These are phyloP conservation scores for Tulasnella sp. DNA, from an alignment of 768 basidiomycete species.

Conservation along the genomic window DNA sequence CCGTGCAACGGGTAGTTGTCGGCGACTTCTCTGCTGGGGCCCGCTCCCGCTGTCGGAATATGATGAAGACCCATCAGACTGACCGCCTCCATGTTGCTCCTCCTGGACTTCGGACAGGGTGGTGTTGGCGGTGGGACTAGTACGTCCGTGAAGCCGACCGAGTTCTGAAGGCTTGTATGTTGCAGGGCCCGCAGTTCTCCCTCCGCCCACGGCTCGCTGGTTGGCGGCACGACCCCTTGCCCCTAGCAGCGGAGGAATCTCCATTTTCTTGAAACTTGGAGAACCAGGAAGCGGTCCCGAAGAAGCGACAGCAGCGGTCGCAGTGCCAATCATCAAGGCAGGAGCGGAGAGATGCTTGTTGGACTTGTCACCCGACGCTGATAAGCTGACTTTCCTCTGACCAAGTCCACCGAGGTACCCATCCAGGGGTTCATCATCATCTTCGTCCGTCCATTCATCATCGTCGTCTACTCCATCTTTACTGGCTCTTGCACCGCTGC, in stretches of 20 bases:
- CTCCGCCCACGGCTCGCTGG: background rate
- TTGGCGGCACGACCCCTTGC: background rate
- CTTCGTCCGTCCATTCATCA: conserved; percentile 79
- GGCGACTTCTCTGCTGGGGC: conserved; percentile 48
- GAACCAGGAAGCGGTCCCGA: conserved; percentile 40
- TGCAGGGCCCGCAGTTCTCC: background rate
- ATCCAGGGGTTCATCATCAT: conserved; percentile 55
- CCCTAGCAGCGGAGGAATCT: background rate
- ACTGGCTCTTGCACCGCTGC: conserved; percentile 63
- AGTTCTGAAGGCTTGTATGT: conserved; percentile 38
- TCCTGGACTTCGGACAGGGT: conserved; percentile 39
- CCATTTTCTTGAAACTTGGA: conserved; percentile 19
- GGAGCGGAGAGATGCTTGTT: conserved; percentile 26
- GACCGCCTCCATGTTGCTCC: conserved; percentile 50
- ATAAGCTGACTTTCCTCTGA: conserved; percentile 40
- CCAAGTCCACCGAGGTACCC: conserved; percentile 75
- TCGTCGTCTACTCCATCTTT: conserved; percentile 36
- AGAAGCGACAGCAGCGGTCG: conserved; percentile 36
- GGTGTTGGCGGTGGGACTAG: conserved; percentile 51
- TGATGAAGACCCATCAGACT: conserved; percentile 35
- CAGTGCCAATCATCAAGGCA: conserved; percentile 25
- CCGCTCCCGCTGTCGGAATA: conserved; percentile 24
- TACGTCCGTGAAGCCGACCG: conserved; percentile 57
- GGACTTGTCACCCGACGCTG: conserved; percentile 35
- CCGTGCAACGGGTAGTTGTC: conserved; percentile 65